Evolutionary conservation across 2,329 filamentous ascomycete species (phyloP).

Genomic region (Fusarium euwallaceae): DNA sequence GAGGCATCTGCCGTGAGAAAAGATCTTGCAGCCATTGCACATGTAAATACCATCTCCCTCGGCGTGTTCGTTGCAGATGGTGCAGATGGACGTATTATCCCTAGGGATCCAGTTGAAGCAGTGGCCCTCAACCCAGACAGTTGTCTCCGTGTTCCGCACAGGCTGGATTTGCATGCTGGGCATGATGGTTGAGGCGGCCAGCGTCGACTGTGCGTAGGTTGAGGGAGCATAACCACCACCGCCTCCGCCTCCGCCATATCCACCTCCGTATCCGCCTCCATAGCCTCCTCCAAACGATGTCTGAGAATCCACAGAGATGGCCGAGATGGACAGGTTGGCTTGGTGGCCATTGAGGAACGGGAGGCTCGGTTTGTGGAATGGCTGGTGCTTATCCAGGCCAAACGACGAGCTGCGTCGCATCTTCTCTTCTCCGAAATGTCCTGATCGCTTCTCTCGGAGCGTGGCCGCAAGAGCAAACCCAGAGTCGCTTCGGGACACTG

Average conservation of each 20-base stretch:
- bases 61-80: slow-evolving; percentile 81
- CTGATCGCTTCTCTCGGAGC: slow-evolving; percentile 92
- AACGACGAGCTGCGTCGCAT: slow-evolving; percentile 96
- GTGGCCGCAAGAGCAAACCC: slow-evolving; percentile 89
- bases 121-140: slow-evolving; percentile 87
- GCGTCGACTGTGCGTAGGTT: slow-evolving; percentile 86
- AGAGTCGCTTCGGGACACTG: slow-evolving; percentile 90
- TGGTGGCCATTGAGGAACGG: slow-evolving; percentile 79
- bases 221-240: slow-evolving; percentile 80
- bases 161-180: slow-evolving; percentile 85
- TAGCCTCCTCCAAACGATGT: slow-evolving; percentile 77
- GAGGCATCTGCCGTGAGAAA: slow-evolving; percentile 71
- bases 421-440: slow-evolving; percentile 83
- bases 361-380: slow-evolving; percentile 76
- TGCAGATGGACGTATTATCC: slow-evolving; percentile 74
- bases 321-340: slow-evolving; percentile 70
- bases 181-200: slow-evolving; percentile 89
- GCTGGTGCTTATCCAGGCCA: slow-evolving; percentile 78
- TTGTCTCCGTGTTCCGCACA: slow-evolving; percentile 82
- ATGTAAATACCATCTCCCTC: slow-evolving; percentile 80
- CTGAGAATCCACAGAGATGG: slow-evolving; percentile 72
- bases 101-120: slow-evolving; percentile 76
- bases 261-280: slow-evolving; percentile 49
- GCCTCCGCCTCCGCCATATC: slow-evolving; percentile 5
- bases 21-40: slow-evolving; percentile 74